These are phyloP conservation scores for Chaetomium tenue DNA, from an alignment of 495 filamentous ascomycete genomes.

Conservation along the genomic window DNA sequence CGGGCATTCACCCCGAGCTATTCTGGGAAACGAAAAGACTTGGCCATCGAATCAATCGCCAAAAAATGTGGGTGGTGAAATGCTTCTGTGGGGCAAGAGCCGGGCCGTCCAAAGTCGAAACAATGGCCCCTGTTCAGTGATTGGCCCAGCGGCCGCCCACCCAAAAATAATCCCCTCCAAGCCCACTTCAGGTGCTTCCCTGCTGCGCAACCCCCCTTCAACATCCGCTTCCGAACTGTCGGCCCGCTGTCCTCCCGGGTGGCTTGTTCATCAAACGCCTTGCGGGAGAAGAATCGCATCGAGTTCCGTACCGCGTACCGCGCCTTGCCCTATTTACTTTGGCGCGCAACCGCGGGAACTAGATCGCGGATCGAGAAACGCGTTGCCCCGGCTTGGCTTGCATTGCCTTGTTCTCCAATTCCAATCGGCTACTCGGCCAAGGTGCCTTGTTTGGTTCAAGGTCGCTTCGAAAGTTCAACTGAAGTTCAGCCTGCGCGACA, in stretches of 20 bases:
- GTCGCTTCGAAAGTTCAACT: no score
- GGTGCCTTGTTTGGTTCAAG: no score
- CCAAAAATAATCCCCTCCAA: not conserved
- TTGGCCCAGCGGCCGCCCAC: not conserved
- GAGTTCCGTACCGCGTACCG: no score
- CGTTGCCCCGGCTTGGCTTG: not conserved
- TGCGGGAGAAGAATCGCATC: no score
- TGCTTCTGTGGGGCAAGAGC: not conserved
- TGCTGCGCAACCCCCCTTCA: not conserved
- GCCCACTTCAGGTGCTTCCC: not conserved
- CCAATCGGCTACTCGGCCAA: no score
- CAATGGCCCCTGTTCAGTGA: not conserved
- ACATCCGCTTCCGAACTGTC: not conserved
- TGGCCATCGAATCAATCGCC: not conserved
- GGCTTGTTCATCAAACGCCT: not conserved
- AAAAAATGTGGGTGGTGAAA: not conserved
- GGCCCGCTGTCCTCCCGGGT: slow-evolving; percentile 1
- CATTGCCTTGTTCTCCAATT: not conserved
- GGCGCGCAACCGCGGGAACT: not conserved
- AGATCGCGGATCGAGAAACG: not conserved
- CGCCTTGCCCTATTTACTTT: not conserved
- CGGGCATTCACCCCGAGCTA: not conserved
- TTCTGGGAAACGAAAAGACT: not conserved
- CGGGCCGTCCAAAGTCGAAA: not conserved
- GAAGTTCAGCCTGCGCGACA: no score